Evolutionary conservation across 78 protist species (phyloP).

Genomic region (Dictyostelium purpureum): DNA sequence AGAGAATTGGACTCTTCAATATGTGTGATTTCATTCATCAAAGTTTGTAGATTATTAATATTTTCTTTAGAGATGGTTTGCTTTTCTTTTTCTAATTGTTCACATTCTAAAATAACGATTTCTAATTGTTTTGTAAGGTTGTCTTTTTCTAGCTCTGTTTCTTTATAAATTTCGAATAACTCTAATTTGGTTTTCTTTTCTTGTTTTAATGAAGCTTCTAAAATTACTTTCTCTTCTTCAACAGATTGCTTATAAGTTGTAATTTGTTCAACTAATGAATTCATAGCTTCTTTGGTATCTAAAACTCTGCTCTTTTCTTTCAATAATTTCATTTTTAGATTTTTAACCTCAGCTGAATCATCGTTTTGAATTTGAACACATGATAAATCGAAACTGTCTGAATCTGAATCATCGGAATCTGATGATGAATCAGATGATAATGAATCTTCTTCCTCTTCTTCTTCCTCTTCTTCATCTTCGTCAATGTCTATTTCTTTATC

Average conservation of each 20-base stretch:
- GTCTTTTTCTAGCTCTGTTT: conserved; percentile 43
- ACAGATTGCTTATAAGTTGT: conserved; percentile 55
- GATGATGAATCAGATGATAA: background rate
- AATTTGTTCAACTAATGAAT: conserved; percentile 49
- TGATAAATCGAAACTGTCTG: conserved; percentile 24
- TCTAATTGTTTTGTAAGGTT: conserved; percentile 45
- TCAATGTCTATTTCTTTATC: background rate
- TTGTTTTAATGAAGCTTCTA: conserved; percentile 33
- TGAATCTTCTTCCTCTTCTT: conserved; percentile 14
- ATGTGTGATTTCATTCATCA: conserved; percentile 67
- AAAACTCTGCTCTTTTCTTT: conserved; percentile 57
- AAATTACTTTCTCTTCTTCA: conserved; percentile 41
- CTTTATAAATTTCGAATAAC: conserved; percentile 64
- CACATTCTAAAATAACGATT: conserved; percentile 52
- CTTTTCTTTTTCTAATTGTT: conserved; percentile 56
- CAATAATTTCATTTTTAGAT: conserved; percentile 35
- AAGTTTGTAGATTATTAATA: conserved; percentile 48
- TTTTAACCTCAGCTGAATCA: conserved; percentile 51
- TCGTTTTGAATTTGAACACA: conserved; percentile 38
- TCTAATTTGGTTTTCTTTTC: conserved; percentile 68
- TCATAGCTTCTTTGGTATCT: conserved; percentile 55
- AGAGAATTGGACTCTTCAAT: conserved; percentile 54
- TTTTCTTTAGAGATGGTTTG: conserved; percentile 68
- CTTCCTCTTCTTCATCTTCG: background rate
- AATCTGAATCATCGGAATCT: background rate